Percentiles rank a stretch among this genome's conserved stretches.
Conservation (phyloP, 2,329 filamentous ascomycete species). For the Aspergillus latus region DNA sequence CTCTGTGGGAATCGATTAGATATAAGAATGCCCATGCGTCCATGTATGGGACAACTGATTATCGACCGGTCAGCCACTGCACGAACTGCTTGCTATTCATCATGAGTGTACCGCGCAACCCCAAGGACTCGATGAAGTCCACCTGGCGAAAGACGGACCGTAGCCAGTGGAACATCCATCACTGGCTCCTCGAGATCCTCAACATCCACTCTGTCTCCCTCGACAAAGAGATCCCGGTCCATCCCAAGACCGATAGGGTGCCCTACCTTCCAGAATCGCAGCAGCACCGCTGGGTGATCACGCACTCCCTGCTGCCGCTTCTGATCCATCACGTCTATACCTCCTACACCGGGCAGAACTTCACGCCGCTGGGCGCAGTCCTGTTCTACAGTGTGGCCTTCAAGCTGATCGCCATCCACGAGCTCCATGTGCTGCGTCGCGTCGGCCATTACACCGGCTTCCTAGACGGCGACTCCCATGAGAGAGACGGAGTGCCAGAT, state of each 20-base stretch:
- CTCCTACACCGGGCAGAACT: constrained; percentile 30
- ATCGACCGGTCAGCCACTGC: constrained; percentile 24
- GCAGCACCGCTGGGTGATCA: constrained; percentile 43
- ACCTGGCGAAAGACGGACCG: constrained; percentile 37
- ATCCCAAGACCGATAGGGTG: constrained; percentile 45
- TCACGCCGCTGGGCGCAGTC: constrained; percentile 33
- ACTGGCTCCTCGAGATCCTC: constrained; percentile 36
- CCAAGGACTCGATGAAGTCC: constrained; percentile 44
- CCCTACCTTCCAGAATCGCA: constrained; percentile 40
- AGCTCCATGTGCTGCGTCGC: constrained; percentile 40
- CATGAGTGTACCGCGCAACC: constrained; percentile 20
- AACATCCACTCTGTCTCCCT: constrained; percentile 29
- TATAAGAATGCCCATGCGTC: not conserved
- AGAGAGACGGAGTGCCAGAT: constrained; percentile 46
- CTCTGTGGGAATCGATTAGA: not conserved
- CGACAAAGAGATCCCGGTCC: constrained; percentile 38
- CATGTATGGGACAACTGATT: not conserved
- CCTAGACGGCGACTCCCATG: constrained; percentile 48
- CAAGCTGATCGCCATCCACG: constrained; percentile 43
- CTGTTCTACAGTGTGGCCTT: constrained; percentile 43
- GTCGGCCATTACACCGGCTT: constrained; percentile 43
- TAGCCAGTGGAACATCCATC: constrained; percentile 32
- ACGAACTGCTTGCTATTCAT: constrained; percentile 49
- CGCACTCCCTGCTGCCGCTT: constrained; percentile 40
- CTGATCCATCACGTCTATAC: constrained; percentile 39